Base-by-base conservation (phyloP, 192 early-diverging fungal genomes). In the Backusella tuberculispora region DNA sequence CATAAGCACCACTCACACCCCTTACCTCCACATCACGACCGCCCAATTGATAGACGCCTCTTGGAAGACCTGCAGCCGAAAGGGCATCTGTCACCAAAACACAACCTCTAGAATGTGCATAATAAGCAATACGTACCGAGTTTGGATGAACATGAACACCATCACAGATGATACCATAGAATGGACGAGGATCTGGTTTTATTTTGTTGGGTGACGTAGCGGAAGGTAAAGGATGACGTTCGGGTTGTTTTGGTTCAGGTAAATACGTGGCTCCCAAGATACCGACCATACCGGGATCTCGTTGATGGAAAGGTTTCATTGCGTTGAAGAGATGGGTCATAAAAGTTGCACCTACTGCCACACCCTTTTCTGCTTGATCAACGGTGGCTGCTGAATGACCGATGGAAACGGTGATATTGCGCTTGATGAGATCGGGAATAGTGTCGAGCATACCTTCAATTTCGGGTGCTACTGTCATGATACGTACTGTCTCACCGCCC, bases 301-400 rank as follows among this genome's bases (percentile, higher is more conserved):
- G 90, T 81, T 95, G 94, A 80, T 95, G 94, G 79, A 95, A 95
- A 15, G 84, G 84, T 65, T 90, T 88, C 94, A 94, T 94, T 43
- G 94, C 94, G 73, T 95, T 95, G 82, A 94, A 95, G 63, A 95
- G 79, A 75, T 95, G 94, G 0, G 94, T 94, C 47, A 95, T 91
- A 78, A 88, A 88, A 1, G 83, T 88, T 4, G 92, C 92, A 9
- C 93, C 93, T 8, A 81, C 85, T 4, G 77, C 72, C 48, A 90
- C 82, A 0, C 90, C 93, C 29, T 76, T 75, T 66, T 89, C 88
- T 9, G 91, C 90, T 74, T 89, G 83, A 17, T 83, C 85, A 19
- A 89, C 86, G 17, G 86, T 89, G 42, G 88, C 88, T 70, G 86
- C 88, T 0, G 93, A 90, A 78, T 94, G 91, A 41, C 74, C 90